phyloP scores from a whole-genome alignment of 2,329 filamentous ascomycete species.

The Aspergillus carbonarius region DNA sequence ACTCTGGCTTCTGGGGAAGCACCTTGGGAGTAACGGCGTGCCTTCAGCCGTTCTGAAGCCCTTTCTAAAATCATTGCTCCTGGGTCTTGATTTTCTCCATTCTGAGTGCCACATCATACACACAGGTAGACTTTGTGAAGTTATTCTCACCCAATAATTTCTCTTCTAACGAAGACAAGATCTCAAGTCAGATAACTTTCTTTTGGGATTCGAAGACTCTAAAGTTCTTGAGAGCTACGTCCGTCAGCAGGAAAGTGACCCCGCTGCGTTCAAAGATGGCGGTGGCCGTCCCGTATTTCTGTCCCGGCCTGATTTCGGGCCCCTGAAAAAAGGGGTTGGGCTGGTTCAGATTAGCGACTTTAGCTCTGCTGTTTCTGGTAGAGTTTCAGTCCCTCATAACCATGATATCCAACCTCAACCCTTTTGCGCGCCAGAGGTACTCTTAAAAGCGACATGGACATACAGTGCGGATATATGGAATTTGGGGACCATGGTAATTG shows the following conservation, averaged over 20 bases:
- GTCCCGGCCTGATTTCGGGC: conserved; percentile 29
- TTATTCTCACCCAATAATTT: neutral
- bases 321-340: conserved; percentile 20
- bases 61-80: conserved; percentile 29
- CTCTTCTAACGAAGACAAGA: conserved; percentile 23
- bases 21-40: conserved; percentile 23
- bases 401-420: conserved; percentile 43
- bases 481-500: conserved; percentile 27
- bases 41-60: neutral
- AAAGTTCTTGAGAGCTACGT: conserved; percentile 25
- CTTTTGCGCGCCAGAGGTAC: conserved; percentile 34
- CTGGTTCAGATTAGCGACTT: conserved; percentile 31
- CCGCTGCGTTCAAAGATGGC: conserved; percentile 21
- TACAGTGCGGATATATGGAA: conserved; percentile 40
- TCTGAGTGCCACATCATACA: conserved; percentile 42
- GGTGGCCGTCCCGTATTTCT: conserved; percentile 28
- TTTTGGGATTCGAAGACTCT: conserved; percentile 29
- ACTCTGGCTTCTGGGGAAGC: conserved; percentile 30
- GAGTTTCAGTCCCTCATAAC: conserved; percentile 34
- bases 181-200: conserved; percentile 43
- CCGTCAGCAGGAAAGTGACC: conserved; percentile 21
- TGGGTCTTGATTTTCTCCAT: conserved; percentile 43
- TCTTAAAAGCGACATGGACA: conserved; percentile 29
- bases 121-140: conserved; percentile 30
- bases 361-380: conserved; percentile 27